phyloP scores from a whole-genome alignment of 768 basidiomycete genomes.

The Suillus plorans region DNA sequence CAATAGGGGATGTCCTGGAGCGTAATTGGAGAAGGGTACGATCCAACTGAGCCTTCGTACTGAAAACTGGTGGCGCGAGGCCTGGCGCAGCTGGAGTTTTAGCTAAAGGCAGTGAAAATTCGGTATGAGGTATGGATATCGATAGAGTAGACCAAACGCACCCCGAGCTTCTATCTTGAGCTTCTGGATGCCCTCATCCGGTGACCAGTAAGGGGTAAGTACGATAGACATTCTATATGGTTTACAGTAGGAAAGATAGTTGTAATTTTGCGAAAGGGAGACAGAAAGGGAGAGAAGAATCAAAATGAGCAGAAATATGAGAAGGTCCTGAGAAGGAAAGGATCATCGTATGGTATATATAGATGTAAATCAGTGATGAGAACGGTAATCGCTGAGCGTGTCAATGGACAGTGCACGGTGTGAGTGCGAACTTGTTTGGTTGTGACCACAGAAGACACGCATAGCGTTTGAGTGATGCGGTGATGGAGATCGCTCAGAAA shows the following conservation, averaged over 20 bases:
- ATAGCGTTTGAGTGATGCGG: neutral
- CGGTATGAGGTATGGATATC: constrained; percentile 4
- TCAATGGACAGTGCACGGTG: neutral
- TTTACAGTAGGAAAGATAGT: neutral
- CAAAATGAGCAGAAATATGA: no score
- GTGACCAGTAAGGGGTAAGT: constrained; percentile 68
- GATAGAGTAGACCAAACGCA: constrained; percentile 25
- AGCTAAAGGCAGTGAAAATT: constrained; percentile 29
- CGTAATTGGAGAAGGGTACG: constrained; percentile 72
- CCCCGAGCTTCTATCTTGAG: constrained; percentile 60
- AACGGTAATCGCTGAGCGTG: neutral
- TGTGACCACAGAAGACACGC: neutral
- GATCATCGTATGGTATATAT: neutral
- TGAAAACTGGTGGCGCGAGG: constrained; percentile 58
- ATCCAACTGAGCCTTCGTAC: constrained; percentile 48
- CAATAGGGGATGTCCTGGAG: constrained; percentile 70
- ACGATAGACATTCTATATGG: constrained; percentile 49
- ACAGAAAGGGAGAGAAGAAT: neutral
- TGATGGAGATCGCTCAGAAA: neutral
- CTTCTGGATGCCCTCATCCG: constrained; percentile 62
- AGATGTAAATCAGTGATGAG: neutral
- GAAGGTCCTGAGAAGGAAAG: neutral
- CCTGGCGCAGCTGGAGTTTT: constrained; percentile 49
- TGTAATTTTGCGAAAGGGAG: neutral
- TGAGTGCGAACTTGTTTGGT: neutral